phyloP scores from a whole-genome alignment of 441 rosid species.

The Populus hybrid region DNA sequence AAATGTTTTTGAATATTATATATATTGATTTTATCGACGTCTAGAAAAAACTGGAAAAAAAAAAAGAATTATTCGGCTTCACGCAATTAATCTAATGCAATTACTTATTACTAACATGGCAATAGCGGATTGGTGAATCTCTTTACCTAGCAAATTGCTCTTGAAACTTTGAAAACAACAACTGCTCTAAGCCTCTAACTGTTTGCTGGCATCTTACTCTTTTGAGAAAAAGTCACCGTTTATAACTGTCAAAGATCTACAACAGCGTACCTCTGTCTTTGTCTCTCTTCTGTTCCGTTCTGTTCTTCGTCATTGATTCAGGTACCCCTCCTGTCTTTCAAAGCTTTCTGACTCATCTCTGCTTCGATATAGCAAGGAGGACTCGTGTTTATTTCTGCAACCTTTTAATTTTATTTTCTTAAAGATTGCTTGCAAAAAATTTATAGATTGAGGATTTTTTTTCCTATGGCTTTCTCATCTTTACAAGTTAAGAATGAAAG shows the following conservation, averaged over 20 bases:
- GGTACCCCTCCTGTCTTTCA: neutral
- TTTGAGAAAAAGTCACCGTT: neutral
- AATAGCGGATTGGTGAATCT: neutral
- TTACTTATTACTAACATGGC: neutral
- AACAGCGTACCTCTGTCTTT: neutral
- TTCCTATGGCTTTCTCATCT: neutral
- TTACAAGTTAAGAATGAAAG: neutral
- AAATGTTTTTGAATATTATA: no score
- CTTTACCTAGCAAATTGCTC: neutral
- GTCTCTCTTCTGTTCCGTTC: neutral
- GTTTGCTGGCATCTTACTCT: conserved; percentile 11
- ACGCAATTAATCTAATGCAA: neutral
- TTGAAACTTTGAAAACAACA: neutral
- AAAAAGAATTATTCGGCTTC: no score
- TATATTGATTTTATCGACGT: no score
- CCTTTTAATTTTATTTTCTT: no score
- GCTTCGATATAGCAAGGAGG: neutral
- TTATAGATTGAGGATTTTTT: neutral
- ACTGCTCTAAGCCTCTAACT: neutral
- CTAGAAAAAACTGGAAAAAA: no score
- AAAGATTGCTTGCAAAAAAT: neutral
- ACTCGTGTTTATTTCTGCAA: no score
- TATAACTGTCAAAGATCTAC: neutral
- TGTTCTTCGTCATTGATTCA: neutral
- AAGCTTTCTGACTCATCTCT: neutral